Percentiles rank a stretch among this genome's conserved stretches.
Conservation (phyloP, 805 yeast genomes). For the Myxozyma kluyveri region DNA sequence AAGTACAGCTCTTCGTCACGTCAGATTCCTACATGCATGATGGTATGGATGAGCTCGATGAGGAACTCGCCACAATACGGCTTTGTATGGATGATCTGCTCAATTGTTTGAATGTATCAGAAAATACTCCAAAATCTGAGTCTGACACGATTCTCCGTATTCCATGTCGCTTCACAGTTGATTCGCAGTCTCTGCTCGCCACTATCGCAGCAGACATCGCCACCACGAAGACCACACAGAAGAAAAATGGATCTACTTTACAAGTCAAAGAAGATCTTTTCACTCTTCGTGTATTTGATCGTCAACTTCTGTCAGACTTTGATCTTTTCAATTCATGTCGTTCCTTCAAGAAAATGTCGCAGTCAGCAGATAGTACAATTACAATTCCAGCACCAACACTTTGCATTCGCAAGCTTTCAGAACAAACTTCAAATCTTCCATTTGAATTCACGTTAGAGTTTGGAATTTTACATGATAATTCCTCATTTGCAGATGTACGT, state of each 20-base stretch:
- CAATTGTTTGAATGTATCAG: not conserved
- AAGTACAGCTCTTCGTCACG: not conserved
- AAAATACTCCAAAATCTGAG: not conserved
- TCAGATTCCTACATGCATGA: no score
- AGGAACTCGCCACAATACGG: not conserved
- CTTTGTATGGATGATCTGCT: not conserved
- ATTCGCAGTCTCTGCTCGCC: not conserved
- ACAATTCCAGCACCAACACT: conserved; percentile 11
- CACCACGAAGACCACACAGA: not conserved
- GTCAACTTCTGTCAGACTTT: conserved; percentile 5
- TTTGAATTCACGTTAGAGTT: conserved; percentile 15
- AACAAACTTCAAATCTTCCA: no score
- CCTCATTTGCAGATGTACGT: conserved; percentile 11
- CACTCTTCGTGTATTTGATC: not conserved
- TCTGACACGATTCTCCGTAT: not conserved
- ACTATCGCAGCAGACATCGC: not conserved
- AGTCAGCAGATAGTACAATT: conserved; percentile 14
- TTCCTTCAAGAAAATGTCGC: conserved; percentile 1
- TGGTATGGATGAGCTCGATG: not conserved
- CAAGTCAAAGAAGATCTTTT: not conserved
- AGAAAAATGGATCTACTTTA: not conserved
- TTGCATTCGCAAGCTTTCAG: not conserved
- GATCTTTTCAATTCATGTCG: conserved; percentile 5
- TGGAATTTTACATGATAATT: conserved; percentile 15
- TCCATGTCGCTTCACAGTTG: not conserved